Conservation (phyloP, 352 stramenopile genomes). For the Thraustotheca clavata region DNA sequence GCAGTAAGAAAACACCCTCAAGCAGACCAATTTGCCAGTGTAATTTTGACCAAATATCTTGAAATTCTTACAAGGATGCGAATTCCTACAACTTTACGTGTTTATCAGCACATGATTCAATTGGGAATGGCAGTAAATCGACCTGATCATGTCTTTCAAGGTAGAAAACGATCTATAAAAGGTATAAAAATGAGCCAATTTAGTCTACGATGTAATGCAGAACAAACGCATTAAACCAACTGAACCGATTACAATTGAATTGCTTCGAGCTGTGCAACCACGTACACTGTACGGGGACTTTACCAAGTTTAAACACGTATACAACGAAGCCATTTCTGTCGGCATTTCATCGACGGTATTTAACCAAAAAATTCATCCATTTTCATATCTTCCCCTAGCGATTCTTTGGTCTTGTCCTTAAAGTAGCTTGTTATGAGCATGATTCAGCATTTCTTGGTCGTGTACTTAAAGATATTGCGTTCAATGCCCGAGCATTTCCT, state of each 20-base stretch:
- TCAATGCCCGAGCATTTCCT: background rate
- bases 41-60: background rate
- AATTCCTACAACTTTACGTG: background rate
- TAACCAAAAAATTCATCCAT: too few relatives aligned
- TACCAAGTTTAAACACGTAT: background rate
- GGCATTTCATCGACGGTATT: background rate
- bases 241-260: background rate
- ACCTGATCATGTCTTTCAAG: background rate
- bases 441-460: background rate
- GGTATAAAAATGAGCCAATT: background rate
- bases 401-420: background rate
- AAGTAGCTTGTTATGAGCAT: background rate
- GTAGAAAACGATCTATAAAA: background rate
- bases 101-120: background rate
- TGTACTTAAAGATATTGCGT: background rate
- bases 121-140: background rate
- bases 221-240: background rate
- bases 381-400: too few relatives aligned
- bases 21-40: background rate
- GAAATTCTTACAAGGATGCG: background rate
- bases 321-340: background rate
- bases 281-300: too few relatives aligned
- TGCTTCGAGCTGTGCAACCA: background rate
- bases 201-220: background rate
- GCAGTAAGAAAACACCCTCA: background rate